Percentiles rank a stretch among this genome's conserved stretches.
phyloP scores from a whole-genome alignment of 805 yeast species.

The Debaryomyces prosopidis region DNA sequence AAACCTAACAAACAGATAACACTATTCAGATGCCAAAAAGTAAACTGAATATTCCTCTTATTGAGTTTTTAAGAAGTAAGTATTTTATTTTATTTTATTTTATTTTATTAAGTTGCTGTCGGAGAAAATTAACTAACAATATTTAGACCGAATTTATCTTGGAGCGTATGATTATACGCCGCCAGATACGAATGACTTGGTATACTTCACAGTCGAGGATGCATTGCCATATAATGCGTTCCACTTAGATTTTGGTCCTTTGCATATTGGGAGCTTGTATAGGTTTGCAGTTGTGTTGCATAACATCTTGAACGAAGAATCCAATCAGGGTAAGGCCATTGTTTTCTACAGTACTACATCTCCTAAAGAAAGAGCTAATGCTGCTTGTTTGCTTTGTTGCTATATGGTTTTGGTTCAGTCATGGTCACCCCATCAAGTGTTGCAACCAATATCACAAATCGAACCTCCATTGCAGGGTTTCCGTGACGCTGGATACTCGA shows the following conservation, averaged over 20 bases:
- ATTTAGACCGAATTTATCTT: constrained; percentile 67
- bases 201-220: constrained; percentile 90
- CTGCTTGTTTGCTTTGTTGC: constrained; percentile 91
- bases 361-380: constrained; percentile 82
- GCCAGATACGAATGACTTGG: constrained; percentile 68
- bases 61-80: constrained; percentile 47
- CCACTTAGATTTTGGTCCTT: constrained; percentile 95
- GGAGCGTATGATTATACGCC: constrained; percentile 88
- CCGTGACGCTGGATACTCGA: constrained; percentile 96
- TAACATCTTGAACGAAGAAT: constrained; percentile 82
- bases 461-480: constrained; percentile 94
- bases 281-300: constrained; percentile 94
- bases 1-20: neutral
- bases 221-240: constrained; percentile 91
- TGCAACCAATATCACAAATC: constrained; percentile 89
- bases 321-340: constrained; percentile 83
- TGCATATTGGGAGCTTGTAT: constrained; percentile 89
- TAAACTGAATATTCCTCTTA: constrained; percentile 31
- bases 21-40: constrained; percentile 14
- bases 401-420: constrained; percentile 93
- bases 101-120: too few species aligned
- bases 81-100: too few species aligned
- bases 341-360: constrained; percentile 86
- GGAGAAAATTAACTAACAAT: constrained; percentile 22
- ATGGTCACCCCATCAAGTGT: constrained; percentile 98